Percentiles rank a stretch among this genome's conserved stretches.
phyloP scores from a whole-genome alignment of 495 filamentous ascomycete genomes.

The Aspergillus affinis region DNA sequence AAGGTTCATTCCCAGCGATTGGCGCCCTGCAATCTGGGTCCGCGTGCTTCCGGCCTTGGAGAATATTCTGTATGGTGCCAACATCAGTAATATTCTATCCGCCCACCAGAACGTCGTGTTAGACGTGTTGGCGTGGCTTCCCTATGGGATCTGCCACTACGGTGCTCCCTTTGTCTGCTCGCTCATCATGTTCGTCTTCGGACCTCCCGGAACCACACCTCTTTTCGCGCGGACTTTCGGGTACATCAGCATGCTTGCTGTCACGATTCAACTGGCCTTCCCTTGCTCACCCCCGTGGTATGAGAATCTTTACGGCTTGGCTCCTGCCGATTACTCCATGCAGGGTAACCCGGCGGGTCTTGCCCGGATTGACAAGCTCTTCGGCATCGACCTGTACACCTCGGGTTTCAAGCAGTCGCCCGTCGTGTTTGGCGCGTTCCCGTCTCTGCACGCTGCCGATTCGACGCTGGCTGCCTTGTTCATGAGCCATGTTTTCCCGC shows the following conservation, averaged over 20 bases:
- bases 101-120: constrained; percentile 78
- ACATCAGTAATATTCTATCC: constrained; percentile 92
- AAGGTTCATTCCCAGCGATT: constrained; percentile 83
- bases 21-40: constrained; percentile 90
- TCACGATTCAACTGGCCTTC: constrained; percentile 81
- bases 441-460: constrained; percentile 81
- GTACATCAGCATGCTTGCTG: constrained; percentile 85
- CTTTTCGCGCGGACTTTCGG: constrained; percentile 85
- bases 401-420: constrained; percentile 85
- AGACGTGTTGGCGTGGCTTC: constrained; percentile 87
- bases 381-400: constrained; percentile 90
- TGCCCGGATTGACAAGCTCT: constrained; percentile 80
- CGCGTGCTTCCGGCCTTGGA: constrained; percentile 92
- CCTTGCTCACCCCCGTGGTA: constrained; percentile 97
- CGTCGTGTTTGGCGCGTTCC: constrained; percentile 92
- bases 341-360: constrained; percentile 82
- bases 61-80: constrained; percentile 94
- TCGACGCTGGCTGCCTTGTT: constrained; percentile 90
- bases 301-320: constrained; percentile 83
- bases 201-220: constrained; percentile 78
- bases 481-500: constrained; percentile 86
- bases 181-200: constrained; percentile 78
- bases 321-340: constrained; percentile 89
- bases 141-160: constrained; percentile 88
- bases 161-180: constrained; percentile 76